These are phyloP conservation scores for Boletus pseudo-olivaceus DNA, from an alignment of 768 basidiomycete genomes.

Conservation along the genomic window DNA sequence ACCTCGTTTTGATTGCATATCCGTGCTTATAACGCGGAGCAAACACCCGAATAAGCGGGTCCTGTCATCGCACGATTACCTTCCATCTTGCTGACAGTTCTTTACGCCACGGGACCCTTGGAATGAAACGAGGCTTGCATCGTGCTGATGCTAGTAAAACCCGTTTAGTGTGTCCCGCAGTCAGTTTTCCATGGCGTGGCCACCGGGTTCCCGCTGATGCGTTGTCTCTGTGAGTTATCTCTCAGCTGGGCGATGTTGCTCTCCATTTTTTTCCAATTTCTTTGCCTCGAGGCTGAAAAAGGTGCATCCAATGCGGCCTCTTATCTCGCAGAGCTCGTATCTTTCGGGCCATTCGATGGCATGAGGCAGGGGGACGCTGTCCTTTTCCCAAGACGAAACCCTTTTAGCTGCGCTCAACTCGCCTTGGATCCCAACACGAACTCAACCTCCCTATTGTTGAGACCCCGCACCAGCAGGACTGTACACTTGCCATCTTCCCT, in stretches of 20 bases:
- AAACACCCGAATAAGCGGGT: slow-evolving; percentile 8
- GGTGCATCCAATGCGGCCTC: neutral
- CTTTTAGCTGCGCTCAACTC: slow-evolving; percentile 12
- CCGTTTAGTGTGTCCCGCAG: neutral
- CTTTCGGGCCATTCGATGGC: slow-evolving; percentile 10
- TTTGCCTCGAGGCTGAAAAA: slow-evolving; percentile 49
- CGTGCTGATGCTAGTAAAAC: slow-evolving; percentile 23
- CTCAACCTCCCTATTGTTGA: neutral
- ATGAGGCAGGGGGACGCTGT: slow-evolving; percentile 18
- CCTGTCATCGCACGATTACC: slow-evolving; percentile 1
- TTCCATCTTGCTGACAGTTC: slow-evolving; percentile 8
- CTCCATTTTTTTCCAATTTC: neutral
- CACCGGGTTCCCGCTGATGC: slow-evolving; percentile 2
- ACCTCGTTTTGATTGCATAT: neutral
- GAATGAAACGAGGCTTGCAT: slow-evolving; percentile 25
- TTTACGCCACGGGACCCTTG: slow-evolving; percentile 3
- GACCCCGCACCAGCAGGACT: neutral
- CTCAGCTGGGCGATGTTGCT: neutral
- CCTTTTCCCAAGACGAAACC: slow-evolving; percentile 28
- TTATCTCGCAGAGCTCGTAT: slow-evolving; percentile 16
- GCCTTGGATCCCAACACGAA: neutral
- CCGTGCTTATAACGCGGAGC: slow-evolving; percentile 17
- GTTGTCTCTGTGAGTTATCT: slow-evolving; percentile 7
- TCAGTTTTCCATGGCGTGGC: slow-evolving; percentile 7
- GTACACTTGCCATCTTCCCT: neutral